Base-by-base conservation (phyloP, 768 basidiomycete genomes). In the Neoboletus magnificus region DNA sequence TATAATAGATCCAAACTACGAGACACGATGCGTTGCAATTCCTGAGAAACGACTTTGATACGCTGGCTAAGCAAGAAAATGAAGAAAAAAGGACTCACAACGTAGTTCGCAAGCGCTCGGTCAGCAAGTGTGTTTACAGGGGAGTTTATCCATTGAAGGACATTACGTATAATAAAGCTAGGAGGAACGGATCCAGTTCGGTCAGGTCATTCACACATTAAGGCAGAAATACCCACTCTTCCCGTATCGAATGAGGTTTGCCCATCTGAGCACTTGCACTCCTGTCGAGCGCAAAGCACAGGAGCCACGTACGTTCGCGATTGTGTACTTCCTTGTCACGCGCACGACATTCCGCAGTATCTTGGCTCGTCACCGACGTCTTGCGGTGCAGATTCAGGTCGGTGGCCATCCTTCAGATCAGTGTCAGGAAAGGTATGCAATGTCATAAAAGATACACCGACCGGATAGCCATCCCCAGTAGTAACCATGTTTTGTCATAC, bases 241-340 rank as follows among this genome's bases (percentile, higher is more conserved):
- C 96, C 67, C 88, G 86, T 61, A 98, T 87, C 3, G 87, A 85
- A 66, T 91, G 85, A 4, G 96, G 96, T 73, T 97, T 98, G 42
- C 95, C 95, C 93, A 98, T 93, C 73, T 96, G 94, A 1, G 95
- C 91, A 62, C 93, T 91, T 55, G 89, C 81, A 63, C 93, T 96
- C 58, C 93, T 80, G 69, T 98, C 95, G 33, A 97, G 78, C 54
- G 81, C 82, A 69, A 86, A 94, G 64, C 91, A 93, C 56, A 93
- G 71, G 48, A 97, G 76, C 97, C 97, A 99, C 10, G 93, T 93
- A 46, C 97, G 77, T 72, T 98, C 95, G 43, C 97, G 84, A 70
- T 98, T 99, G 73, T 91, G 87, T 13, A 97, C 85, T 74, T 98
- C 91, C 55, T 80, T 71, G 65, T 91, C 92, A 50, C 89, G 83